These are phyloP conservation scores for Colletotrichum musae DNA, from an alignment of 2,329 filamentous ascomycete genomes.

Conservation along the genomic window DNA sequence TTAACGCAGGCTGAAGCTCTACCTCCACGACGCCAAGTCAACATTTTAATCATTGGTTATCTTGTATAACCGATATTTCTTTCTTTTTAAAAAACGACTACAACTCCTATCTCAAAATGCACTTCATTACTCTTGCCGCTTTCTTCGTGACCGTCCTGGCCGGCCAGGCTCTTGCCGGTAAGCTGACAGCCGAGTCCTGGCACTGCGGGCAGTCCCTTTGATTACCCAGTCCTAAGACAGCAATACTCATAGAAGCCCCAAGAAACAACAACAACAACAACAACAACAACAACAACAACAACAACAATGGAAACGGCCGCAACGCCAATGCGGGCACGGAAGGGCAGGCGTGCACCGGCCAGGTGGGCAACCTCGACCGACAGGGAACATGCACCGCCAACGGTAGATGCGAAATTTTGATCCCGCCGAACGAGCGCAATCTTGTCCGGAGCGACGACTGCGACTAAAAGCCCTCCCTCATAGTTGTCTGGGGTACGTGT, in stretches of 20 bases:
- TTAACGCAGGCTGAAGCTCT: no score
- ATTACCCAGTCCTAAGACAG: no score
- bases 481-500: background rate
- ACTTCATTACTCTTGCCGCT: background rate
- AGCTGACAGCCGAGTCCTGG: background rate
- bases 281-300: background rate
- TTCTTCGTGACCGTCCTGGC: background rate
- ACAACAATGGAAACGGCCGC: no score
- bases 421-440: slow-evolving; percentile 6
- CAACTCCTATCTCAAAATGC: background rate
- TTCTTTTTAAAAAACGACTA: background rate
- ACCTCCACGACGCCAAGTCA: no score
- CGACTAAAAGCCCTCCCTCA: background rate
- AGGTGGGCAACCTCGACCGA: background rate
- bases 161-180: slow-evolving; percentile 3
- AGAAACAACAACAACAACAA: background rate
- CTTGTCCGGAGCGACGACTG: slow-evolving; percentile 1
- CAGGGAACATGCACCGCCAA: slow-evolving; percentile 1
- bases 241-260: no score
- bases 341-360: slow-evolving; percentile 3
- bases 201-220: no score
- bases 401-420: background rate
- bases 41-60: background rate
- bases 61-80: background rate
- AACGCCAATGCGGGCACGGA: background rate